Evolutionary conservation across 164 flowering plant species (phyloP), one percentile per base, ranked within the genome.

Genomic region (Nelumbo lutea): DNA sequence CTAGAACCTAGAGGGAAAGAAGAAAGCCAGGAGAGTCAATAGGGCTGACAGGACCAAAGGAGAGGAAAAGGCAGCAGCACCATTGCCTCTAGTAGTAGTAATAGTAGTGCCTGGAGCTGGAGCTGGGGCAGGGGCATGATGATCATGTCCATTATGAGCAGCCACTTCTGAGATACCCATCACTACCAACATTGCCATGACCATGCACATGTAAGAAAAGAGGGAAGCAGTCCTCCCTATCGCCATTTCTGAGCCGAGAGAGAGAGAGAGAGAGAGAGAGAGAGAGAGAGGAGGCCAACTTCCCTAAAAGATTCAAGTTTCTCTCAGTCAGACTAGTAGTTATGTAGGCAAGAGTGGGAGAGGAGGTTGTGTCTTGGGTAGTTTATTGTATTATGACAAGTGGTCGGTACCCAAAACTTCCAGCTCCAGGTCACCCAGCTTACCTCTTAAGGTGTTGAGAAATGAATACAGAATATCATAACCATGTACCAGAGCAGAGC

Each of bases 91-190:
- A 64, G 15, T 42, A 44, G 40, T 39, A 3, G 5, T 9, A 6
- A 67, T 61, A 13, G 43, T 61, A 53, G 27, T 27, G 27, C 27
- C 27, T 27, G 53, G 27, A 14, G 27, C 56, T 1, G 67, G 55
- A 44, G 66, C 55, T 13, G 1, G 9, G 27, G 27, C 27, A 27
- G 5, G 61, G 61, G 14, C 44, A 3, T 6, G 51, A 63, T 70
- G 73, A 7, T 63, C 10, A 57, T 70, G 73, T 3, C 68, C 68
- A 27, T 70, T 68, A 64, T 70, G 73, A 39, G 73, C 67, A 52
- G 59, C 62, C 44, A 64, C 67, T 53, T 63, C 56, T 38, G 61
- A 64, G 5, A 64, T 15, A 40, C 55, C 50, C 67, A 62, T 64
- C 39, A 70, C 27, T 2, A n/a, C 73, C 42, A 70, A 45, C 61